Base-by-base conservation (phyloP, 164 flowering plant genomes). In the Vitis riparia region DNA sequence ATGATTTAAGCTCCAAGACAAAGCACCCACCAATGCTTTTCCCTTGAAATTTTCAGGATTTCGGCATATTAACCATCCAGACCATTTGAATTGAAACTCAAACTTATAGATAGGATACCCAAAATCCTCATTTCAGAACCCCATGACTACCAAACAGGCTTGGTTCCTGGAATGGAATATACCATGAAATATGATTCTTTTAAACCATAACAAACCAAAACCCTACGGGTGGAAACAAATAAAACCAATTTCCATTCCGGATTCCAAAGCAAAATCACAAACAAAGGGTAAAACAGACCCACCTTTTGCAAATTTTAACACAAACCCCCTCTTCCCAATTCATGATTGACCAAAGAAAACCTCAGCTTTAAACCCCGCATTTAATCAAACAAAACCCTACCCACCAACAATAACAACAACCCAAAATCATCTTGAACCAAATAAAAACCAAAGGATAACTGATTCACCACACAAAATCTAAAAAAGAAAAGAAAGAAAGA, bases 221-320 rank as follows among this genome's bases (percentile, higher is more conserved):
- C 8, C 32, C 2, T 12, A 61, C 2, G 11, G 50, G 10, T 11
- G 48, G 9, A 29, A 14, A 60, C 14, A 61, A 23, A 37, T 37
- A 2, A 13, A 69, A 57, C 71, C 56, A 29, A 47, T 17, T 6
- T 23, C 63, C 19, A 13, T 56, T 68, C 16, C 12, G 55, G 50
- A 53, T 11, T 48, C 27, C 59, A 66, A 52, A 64, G 51, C 27
- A 50, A 52, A 67, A 67, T 55, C 10, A 37, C 60, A 44, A 68
- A 57, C 3, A 8, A 56, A 8, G n/a, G 6, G 6, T n/a, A 56
- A 63, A 63, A 70, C 19, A 62, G 62, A 1, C 3, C n/a, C 56
- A 52, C 60, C 48, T 55, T 17, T 15, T 37, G 37, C 14, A 58
- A 23, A 58, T 47, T 47, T 19, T 11, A 48, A 57, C 44, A 57